Evolutionary conservation across 768 basidiomycete species (phyloP).

Genomic region (Suillus plorans): DNA sequence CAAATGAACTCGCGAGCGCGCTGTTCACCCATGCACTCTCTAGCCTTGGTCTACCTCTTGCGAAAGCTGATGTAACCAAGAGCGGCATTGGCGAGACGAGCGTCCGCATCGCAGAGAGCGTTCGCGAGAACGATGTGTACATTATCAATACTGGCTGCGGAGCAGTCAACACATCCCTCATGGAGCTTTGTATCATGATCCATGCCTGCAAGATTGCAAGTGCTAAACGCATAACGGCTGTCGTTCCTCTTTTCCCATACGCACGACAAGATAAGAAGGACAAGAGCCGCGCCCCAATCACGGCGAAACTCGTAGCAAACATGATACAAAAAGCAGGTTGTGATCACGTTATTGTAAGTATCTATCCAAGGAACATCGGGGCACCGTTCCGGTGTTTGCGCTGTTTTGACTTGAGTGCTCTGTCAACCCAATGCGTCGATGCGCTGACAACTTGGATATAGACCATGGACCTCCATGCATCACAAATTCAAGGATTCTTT

Average conservation of each 20-base stretch:
- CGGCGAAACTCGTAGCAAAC: conserved; percentile 97
- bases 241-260: conserved; percentile 96
- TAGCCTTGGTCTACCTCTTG: conserved; percentile 88
- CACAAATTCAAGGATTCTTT: conserved; percentile 99
- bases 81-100: conserved; percentile 91
- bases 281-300: conserved; percentile 97
- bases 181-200: conserved; percentile 99
- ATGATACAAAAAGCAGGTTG: conserved; percentile 92
- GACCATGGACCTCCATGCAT: conserved; percentile 99
- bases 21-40: conserved; percentile 17
- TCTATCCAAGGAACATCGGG: conserved; percentile 1
- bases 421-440: conserved; percentile 2
- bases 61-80: conserved; percentile 83
- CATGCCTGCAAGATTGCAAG: conserved; percentile 99
- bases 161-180: conserved; percentile 87
- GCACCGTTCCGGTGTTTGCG: neutral
- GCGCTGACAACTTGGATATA: conserved; percentile 28
- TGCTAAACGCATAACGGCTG: conserved; percentile 97
- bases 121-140: conserved; percentile 98
- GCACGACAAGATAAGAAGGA: conserved; percentile 99
- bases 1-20: conserved; percentile 10
- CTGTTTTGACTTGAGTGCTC: neutral
- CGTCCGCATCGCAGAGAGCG: conserved; percentile 91
- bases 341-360: conserved; percentile 93
- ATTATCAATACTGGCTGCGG: conserved; percentile 94